Evolutionary conservation across 768 basidiomycete genomes (phyloP), one percentile per base, ranked within the genome.

Genomic region (Leccinum rimulosum): DNA sequence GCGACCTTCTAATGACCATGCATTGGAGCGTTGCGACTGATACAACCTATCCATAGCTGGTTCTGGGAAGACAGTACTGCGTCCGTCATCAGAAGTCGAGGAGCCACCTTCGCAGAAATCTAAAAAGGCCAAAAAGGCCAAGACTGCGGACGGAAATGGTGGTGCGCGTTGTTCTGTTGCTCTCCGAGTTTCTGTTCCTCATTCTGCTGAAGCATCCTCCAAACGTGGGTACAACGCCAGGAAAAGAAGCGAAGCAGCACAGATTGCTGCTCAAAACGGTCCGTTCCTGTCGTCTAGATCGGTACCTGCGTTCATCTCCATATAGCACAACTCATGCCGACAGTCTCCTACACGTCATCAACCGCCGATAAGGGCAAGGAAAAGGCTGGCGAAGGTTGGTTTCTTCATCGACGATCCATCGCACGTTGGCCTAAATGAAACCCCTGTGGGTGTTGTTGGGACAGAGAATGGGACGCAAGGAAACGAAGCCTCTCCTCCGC

Each of bases 141-240:
- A 76, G 60, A 28, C 72, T 19, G 58, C 73, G 0, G 77, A 76
- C 14, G 70, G 71, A 33, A 70, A 71, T 61, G 71, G 73, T 61
- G 71, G 73, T 74, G 53, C 45, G 73, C 62, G 31, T 43, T 51
- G 30, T 52, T 57, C 36, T 22, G n/a, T 50, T 27, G 19, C 52
- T 63, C 50, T 51, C 28, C 50, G 10, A 50, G 31, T 52, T 52
- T 50, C 61, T 48, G 51, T 50, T 59, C 57, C 54, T 64, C 50
- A 67, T 55, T 55, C 48, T 52, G 56, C 47, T 64, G 33, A 64
- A 74, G 70, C 64, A 14, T 66, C 82, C 49, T 83, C 85, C 40
- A 85, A 84, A 74, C 84, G 87, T 64, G 88, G 86, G 47, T 86
- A 85, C 64, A 87, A 80, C 61, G 76, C 84, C 54, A 89, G 86